phyloP scores from a whole-genome alignment of 805 yeast genomes.

The Starmera quercuum region DNA sequence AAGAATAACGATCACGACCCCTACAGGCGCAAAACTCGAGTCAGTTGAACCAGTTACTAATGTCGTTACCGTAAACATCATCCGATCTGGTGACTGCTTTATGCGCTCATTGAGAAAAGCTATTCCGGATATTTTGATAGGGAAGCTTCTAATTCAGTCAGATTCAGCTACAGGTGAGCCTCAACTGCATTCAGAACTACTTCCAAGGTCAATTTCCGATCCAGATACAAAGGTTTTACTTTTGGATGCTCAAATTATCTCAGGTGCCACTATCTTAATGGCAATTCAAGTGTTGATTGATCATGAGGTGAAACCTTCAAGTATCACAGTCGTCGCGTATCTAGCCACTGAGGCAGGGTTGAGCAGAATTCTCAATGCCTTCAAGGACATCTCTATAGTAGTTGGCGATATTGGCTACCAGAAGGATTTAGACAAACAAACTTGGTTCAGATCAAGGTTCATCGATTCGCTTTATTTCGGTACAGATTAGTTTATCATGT shows the following conservation, averaged over 20 bases:
- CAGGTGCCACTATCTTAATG: conserved; percentile 95
- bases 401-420: conserved; percentile 57
- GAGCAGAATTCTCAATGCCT: conserved; percentile 65
- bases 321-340: conserved; percentile 64
- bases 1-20: conserved; percentile 31
- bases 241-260: conserved; percentile 80
- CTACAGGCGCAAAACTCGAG: conserved; percentile 23
- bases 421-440: conserved; percentile 38
- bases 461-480: conserved; percentile 79
- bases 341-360: conserved; percentile 76
- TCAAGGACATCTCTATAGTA: conserved; percentile 51
- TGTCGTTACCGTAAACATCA: conserved; percentile 67
- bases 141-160: conserved; percentile 81
- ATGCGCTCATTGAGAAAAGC: conserved; percentile 70
- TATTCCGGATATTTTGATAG: conserved; percentile 70
- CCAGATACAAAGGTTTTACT: conserved; percentile 43
- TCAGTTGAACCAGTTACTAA: conserved; percentile 31
- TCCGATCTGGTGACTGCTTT: conserved; percentile 91
- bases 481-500: conserved; percentile 24
- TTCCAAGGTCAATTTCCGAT: conserved; percentile 40
- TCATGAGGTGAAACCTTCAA: conserved; percentile 55
- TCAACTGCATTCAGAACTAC: conserved; percentile 70
- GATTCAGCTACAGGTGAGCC: conserved; percentile 93
- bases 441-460: conserved; percentile 61
- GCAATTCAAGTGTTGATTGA: conserved; percentile 83